These are phyloP conservation scores for Melastoma candidum DNA, from an alignment of 441 rosid genomes.

Conservation along the genomic window DNA sequence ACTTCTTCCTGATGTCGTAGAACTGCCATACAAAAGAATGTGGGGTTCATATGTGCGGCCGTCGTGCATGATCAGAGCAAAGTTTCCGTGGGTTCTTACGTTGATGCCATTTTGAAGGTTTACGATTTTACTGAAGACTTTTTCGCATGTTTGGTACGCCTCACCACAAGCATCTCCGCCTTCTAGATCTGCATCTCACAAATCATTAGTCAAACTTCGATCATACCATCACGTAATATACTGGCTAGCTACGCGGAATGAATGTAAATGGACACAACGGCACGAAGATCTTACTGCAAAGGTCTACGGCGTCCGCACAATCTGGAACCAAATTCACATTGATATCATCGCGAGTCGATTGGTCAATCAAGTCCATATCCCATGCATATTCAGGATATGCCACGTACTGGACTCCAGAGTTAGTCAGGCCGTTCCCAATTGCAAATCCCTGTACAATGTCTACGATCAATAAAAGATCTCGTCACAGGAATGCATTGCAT, in stretches of 20 bases:
- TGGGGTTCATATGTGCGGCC: background rate
- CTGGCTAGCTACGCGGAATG: background rate
- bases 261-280: background rate
- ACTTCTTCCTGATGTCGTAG: conserved; percentile 66
- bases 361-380: conserved; percentile 36
- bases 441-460: conserved; percentile 60
- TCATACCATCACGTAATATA: background rate
- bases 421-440: conserved; percentile 70
- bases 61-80: too few relatives aligned
- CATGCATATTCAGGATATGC: conserved; percentile 70
- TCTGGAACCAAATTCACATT: conserved; percentile 21
- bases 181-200: conserved; percentile 25
- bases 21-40: conserved; percentile 28
- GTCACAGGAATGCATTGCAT: background rate
- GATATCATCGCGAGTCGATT: conserved; percentile 34
- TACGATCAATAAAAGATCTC: background rate
- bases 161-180: conserved; percentile 34
- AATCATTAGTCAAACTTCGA: background rate
- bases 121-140: conserved; percentile 30
- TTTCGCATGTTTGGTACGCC: conserved; percentile 28
- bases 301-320: conserved; percentile 26
- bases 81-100: conserved; percentile 29
- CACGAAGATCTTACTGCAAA: conserved; percentile 34
- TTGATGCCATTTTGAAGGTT: conserved; percentile 22
- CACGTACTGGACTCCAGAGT: conserved; percentile 57